These are phyloP conservation scores for Lasiosphaeria ovina DNA, from an alignment of 495 filamentous ascomycete genomes.

Conservation along the genomic window DNA sequence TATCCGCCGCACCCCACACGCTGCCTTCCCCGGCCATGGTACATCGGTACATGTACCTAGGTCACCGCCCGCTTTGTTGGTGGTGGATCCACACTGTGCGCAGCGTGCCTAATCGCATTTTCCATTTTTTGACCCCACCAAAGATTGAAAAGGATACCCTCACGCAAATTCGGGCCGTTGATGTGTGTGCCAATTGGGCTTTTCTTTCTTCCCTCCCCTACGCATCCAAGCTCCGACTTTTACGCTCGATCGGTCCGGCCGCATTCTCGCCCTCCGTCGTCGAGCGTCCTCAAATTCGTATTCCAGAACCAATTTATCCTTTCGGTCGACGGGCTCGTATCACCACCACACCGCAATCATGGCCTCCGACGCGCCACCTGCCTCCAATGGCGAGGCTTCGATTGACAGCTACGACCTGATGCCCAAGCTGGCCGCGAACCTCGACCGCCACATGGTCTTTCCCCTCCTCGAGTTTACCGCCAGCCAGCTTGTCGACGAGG, in stretches of 20 bases:
- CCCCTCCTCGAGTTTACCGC: conserved; percentile 82
- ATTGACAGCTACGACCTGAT: conserved; percentile 72
- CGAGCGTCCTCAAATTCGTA: neutral
- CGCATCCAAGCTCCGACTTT: conserved; percentile 1
- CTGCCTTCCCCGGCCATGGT: neutral
- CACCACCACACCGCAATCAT: conserved; percentile 15
- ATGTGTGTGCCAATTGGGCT: conserved; percentile 8
- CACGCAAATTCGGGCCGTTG: conserved; percentile 32
- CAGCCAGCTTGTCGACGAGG: conserved; percentile 52
- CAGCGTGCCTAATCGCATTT: conserved; percentile 19
- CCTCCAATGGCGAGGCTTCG: conserved; percentile 50
- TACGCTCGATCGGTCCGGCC: conserved; percentile 3
- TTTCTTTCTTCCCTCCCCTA: conserved; percentile 10
- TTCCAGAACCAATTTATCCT: neutral
- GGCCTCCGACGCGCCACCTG: conserved; percentile 38
- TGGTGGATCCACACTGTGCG: conserved; percentile 11
- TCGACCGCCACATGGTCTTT: conserved; percentile 95
- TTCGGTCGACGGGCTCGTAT: neutral
- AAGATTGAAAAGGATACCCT: conserved; percentile 27
- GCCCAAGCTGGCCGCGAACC: conserved; percentile 82
- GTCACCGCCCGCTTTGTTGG: too few species aligned
- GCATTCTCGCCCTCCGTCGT: conserved; percentile 1
- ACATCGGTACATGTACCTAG: neutral
- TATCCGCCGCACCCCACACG: neutral
- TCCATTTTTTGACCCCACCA: conserved; percentile 40